Percentiles rank a stretch among this genome's conserved stretches.
Conservation (phyloP, 768 basidiomycete genomes). For the Podaxis rugospora region DNA sequence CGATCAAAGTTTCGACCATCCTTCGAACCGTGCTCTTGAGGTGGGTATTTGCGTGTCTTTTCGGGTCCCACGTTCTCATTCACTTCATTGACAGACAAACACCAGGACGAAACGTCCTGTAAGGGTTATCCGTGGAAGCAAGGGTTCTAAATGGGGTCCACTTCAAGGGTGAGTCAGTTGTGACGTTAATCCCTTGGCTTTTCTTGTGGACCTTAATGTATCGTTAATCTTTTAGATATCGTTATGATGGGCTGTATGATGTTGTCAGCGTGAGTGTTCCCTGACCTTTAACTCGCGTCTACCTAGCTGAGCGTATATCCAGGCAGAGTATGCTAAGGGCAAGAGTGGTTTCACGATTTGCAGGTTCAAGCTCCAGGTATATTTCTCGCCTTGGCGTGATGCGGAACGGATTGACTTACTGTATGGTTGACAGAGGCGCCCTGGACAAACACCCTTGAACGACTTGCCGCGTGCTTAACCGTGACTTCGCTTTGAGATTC, state of each 20-base stretch:
- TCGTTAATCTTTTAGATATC: constrained; percentile 28
- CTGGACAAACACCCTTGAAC: constrained; percentile 3
- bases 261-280: constrained; percentile 1
- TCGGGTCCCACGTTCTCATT: neutral
- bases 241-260: constrained; percentile 39
- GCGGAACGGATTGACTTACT: neutral
- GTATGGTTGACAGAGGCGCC: neutral
- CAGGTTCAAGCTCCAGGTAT: constrained; percentile 5
- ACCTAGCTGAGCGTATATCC: neutral
- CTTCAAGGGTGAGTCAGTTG: neutral
- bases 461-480: neutral
- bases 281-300: neutral
- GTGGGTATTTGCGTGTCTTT: neutral
- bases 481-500: neutral
- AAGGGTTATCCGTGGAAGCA: constrained; percentile 36
- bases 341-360: constrained; percentile 6
- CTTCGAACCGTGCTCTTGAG: constrained; percentile 27
- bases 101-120: constrained; percentile 30
- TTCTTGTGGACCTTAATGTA: neutral
- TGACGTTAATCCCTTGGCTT: constrained; percentile 16
- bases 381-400: neutral
- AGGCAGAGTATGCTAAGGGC: constrained; percentile 3
- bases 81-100: constrained; percentile 18
- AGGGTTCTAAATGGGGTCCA: constrained; percentile 7
- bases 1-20: constrained; percentile 33